phyloP scores from a whole-genome alignment of 768 basidiomycete species.

The Ramaria sp. region DNA sequence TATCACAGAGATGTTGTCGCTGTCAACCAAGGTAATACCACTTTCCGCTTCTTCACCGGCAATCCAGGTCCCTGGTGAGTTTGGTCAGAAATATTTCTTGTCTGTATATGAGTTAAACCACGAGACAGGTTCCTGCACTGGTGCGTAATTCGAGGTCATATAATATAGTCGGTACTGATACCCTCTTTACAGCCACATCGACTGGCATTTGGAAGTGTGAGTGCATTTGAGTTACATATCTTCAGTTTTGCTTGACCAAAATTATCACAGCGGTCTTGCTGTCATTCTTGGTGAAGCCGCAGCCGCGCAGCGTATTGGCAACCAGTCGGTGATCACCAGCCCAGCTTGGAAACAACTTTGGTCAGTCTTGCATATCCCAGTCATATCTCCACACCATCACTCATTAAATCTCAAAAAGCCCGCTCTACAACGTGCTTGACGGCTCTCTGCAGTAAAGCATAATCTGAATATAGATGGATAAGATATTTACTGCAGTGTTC shows the following conservation, averaged over 20 bases:
- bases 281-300: slow-evolving; percentile 3
- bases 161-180: not conserved
- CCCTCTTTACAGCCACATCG: slow-evolving; percentile 4
- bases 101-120: not conserved
- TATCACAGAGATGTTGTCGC: not conserved
- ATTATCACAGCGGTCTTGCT: not conserved
- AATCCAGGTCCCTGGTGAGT: slow-evolving; percentile 42
- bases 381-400: not conserved
- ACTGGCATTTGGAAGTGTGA: slow-evolving; percentile 10
- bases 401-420: not conserved
- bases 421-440: not conserved
- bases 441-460: not conserved
- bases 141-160: not conserved
- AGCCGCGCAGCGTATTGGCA: not conserved
- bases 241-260: not conserved
- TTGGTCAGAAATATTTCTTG: not conserved
- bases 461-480: too few relatives aligned
- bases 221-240: not conserved
- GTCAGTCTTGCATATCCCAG: not conserved
- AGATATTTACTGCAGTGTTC: too few relatives aligned
- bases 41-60: slow-evolving; percentile 39
- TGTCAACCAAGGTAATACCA: slow-evolving; percentile 10
- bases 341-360: slow-evolving; percentile 3
- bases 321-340: not conserved
- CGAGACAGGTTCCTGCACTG: slow-evolving; percentile 23